Conservation (phyloP, 1,284 basidiomycete genomes). For the Ceratobasidium theobromae region DNA sequence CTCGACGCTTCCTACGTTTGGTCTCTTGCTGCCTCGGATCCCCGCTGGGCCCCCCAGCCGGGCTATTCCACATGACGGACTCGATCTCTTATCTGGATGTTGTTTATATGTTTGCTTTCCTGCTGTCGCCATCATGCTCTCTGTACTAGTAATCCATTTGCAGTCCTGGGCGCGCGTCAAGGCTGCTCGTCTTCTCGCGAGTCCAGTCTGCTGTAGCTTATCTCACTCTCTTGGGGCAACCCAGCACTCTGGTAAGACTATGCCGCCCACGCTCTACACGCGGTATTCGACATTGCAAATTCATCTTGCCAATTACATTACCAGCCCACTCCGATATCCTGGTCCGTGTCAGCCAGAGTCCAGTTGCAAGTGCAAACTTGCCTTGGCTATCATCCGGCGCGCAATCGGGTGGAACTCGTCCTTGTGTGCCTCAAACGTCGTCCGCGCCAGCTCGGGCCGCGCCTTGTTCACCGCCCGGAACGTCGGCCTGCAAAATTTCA, state of each 20-base stretch:
- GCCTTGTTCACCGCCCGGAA: conserved; percentile 59
- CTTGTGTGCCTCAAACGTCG: conserved; percentile 56
- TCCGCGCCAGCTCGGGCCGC: conserved; percentile 63
- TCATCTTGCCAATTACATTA: neutral
- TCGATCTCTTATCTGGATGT: no score
- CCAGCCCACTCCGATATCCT: conserved; percentile 16
- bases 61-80: neutral
- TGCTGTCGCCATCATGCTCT: neutral
- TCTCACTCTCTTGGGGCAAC: neutral
- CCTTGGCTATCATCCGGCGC: conserved; percentile 70
- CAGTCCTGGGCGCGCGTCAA: conserved; percentile 12
- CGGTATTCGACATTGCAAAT: neutral
- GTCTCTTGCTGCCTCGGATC: no score
- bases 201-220: conserved; percentile 13
- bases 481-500: conserved; percentile 80
- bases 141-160: conserved; percentile 1
- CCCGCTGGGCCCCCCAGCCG: no score
- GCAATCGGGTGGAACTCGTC: conserved; percentile 76
- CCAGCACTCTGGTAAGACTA: no score
- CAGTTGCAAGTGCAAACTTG: conserved; percentile 40
- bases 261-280: neutral
- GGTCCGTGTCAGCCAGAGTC: neutral
- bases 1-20: no score
- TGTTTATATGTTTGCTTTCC: neutral
- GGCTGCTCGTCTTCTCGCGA: conserved; percentile 1